A percentile compares a stretch with the other conserved stretches of the same genome.
Evolutionary conservation across 2,329 filamentous ascomycete genomes (phyloP).

Genomic region (Cercospora sesami): DNA sequence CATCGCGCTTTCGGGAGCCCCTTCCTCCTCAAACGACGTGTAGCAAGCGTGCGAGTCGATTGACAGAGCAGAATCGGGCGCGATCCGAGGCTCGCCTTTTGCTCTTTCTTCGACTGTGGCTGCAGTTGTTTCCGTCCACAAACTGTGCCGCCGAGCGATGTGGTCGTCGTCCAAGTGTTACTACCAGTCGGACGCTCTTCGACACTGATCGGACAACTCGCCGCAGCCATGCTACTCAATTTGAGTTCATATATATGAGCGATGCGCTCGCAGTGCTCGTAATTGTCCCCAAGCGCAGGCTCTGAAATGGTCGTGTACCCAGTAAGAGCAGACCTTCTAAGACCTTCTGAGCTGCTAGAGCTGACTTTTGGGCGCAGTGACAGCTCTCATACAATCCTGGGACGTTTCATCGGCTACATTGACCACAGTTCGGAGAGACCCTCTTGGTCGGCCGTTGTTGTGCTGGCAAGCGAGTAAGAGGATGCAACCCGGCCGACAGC

Average conservation of each 20-base stretch:
- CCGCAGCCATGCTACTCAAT: conserved; percentile 9
- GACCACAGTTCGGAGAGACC: conserved; percentile 13
- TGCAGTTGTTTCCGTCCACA: conserved; percentile 9
- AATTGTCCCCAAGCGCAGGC: neutral
- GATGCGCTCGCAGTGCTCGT: conserved; percentile 7
- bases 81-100: neutral
- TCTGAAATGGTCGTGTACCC: neutral
- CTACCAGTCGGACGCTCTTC: conserved; percentile 11
- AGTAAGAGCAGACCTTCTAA: neutral
- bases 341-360: neutral
- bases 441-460: conserved; percentile 15
- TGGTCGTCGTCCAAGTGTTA: neutral
- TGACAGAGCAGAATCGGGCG: neutral
- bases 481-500: conserved; percentile 25
- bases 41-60: neutral
- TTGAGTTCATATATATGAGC: conserved; percentile 19
- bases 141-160: neutral
- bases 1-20: conserved; percentile 4
- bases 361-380: neutral
- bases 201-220: conserved; percentile 8
- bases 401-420: conserved; percentile 24
- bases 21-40: neutral
- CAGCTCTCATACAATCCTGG: conserved; percentile 18
- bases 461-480: neutral
- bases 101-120: conserved; percentile 12